phyloP scores from a whole-genome alignment of 176 grass and related monocot species.

The Hordeum marinum region DNA sequence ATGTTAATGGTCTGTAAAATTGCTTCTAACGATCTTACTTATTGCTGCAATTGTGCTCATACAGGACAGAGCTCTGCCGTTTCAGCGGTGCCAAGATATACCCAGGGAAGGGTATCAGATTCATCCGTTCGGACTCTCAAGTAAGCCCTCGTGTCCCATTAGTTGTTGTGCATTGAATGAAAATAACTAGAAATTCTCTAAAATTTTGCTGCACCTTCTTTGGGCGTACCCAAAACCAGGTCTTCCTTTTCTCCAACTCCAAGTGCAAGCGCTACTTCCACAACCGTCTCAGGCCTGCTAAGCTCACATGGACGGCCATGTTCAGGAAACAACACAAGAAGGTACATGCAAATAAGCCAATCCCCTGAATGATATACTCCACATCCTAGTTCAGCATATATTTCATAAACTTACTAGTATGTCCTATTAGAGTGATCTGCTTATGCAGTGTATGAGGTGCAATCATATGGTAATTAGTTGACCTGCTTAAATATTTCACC shows the following conservation, averaged over 20 bases:
- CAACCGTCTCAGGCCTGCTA: conserved; percentile 28
- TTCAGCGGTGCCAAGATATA: conserved; percentile 34
- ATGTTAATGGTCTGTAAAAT: neutral
- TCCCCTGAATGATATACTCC: neutral
- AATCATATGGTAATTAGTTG: neutral
- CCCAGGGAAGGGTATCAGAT: conserved; percentile 35
- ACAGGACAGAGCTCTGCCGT: conserved; percentile 32
- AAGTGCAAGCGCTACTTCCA: conserved; percentile 40
- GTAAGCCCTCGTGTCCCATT: neutral
- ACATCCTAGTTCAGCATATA: neutral
- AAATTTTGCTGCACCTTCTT: neutral
- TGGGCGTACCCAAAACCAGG: neutral
- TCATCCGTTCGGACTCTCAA: conserved; percentile 23
- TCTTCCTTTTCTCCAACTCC: conserved; percentile 33
- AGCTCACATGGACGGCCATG: conserved; percentile 31
- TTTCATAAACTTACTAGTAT: neutral
- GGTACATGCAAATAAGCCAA: neutral
- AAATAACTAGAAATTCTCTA: neutral
- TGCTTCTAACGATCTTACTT: neutral
- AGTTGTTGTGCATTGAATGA: neutral
- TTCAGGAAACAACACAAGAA: conserved; percentile 38
- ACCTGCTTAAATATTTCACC: neutral
- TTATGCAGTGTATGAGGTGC: neutral
- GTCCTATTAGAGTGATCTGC: neutral
- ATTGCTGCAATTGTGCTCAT: neutral